phyloP scores from a whole-genome alignment of 2,329 filamentous ascomycete genomes.

The Apiospora sp. region DNA sequence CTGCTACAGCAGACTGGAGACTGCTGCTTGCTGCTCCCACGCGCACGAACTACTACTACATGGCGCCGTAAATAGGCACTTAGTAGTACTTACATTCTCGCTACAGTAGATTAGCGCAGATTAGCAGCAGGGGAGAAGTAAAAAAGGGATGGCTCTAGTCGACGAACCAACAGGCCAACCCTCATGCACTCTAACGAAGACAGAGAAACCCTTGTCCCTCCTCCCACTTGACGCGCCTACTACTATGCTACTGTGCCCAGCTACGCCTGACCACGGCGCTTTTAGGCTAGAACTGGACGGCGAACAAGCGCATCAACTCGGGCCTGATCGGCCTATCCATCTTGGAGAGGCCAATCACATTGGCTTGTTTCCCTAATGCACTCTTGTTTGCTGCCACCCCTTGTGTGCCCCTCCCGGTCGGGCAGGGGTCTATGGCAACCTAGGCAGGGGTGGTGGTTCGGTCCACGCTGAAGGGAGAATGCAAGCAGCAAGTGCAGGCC shows the following conservation, averaged over 20 bases:
- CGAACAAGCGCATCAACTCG: slow-evolving; percentile 16
- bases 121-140: background rate
- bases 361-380: background rate
- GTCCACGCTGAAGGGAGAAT: slow-evolving; percentile 19
- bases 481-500: slow-evolving; percentile 12
- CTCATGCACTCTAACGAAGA: slow-evolving; percentile 2
- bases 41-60: background rate
- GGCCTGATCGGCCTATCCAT: slow-evolving; percentile 12
- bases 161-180: background rate
- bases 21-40: background rate
- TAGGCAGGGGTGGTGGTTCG: background rate
- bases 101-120: slow-evolving; percentile 9
- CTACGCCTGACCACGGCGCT: slow-evolving; percentile 1
- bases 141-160: slow-evolving; percentile 2
- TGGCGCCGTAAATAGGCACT: slow-evolving; percentile 6
- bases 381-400: slow-evolving; percentile 15
- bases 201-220: background rate
- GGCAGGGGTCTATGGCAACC: background rate
- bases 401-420: background rate
- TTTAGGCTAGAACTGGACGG: slow-evolving; percentile 12
- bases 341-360: background rate
- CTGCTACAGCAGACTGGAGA: background rate
- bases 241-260: no score
- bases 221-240: slow-evolving; percentile 4
- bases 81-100: background rate